Evolutionary conservation across 805 yeast species (phyloP).

Genomic region (Metschnikowia picachoensis): DNA sequence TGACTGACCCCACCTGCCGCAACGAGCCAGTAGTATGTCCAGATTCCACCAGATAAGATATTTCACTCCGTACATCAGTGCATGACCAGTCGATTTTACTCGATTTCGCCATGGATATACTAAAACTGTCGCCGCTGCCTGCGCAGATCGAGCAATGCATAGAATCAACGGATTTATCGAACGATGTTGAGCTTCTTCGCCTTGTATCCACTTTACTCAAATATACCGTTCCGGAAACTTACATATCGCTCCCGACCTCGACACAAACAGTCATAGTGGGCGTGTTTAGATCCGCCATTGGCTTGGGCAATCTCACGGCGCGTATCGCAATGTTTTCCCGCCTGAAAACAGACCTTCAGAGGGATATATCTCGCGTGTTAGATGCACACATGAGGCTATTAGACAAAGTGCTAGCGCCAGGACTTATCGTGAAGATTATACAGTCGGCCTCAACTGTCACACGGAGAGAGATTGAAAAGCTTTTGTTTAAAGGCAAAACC

Average conservation of each 20-base stretch:
- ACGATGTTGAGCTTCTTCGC: conserved; percentile 10
- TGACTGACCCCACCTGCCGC: too few species aligned
- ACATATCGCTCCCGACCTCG: conserved; percentile 16
- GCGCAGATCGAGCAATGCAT: conserved; percentile 12
- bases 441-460: conserved; percentile 9
- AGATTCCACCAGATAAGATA: too few species aligned
- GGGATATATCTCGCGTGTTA: conserved; percentile 1
- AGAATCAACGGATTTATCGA: neutral
- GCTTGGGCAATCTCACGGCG: conserved; percentile 30
- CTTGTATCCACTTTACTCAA: conserved; percentile 26
- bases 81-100: neutral
- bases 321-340: conserved; percentile 8
- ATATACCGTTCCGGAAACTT: conserved; percentile 33
- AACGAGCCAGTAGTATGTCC: too few species aligned
- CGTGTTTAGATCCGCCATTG: conserved; percentile 23
- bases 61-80: too few species aligned
- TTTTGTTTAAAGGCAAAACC: conserved; percentile 33
- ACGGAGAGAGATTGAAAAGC: conserved; percentile 32
- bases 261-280: conserved; percentile 10
- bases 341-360: conserved; percentile 13
- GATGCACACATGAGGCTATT: conserved; percentile 15
- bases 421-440: conserved; percentile 14
- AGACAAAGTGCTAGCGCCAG: conserved; percentile 15
- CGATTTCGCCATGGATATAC: conserved; percentile 8
- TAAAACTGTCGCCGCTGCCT: conserved; percentile 13